phyloP scores from a whole-genome alignment of 2,329 filamentous ascomycete species.

The Neonectria faginata region DNA sequence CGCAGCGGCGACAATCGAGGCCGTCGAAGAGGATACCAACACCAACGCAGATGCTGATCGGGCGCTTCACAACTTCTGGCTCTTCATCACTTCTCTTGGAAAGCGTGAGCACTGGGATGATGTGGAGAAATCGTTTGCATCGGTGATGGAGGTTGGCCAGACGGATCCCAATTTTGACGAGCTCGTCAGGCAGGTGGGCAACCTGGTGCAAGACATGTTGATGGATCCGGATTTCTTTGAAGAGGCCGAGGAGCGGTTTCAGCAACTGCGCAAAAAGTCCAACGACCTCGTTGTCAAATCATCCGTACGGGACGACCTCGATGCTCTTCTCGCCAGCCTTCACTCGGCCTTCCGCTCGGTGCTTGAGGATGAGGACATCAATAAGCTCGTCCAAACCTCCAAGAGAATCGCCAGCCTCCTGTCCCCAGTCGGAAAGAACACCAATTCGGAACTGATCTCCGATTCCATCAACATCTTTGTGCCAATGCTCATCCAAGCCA shows the following conservation, averaged over 20 bases:
- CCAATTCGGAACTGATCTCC: conserved; percentile 77
- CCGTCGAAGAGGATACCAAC: conserved; percentile 76
- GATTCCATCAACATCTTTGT: conserved; percentile 86
- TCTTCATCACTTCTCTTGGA: conserved; percentile 83
- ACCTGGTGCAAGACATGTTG: conserved; percentile 82
- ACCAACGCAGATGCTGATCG: conserved; percentile 80
- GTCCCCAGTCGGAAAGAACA: conserved; percentile 71
- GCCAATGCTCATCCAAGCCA: conserved; percentile 78
- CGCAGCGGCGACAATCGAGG: conserved; percentile 73
- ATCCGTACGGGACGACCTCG: conserved; percentile 77
- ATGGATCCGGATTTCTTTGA: conserved; percentile 90
- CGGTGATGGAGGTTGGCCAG: conserved; percentile 78
- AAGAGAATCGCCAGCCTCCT: conserved; percentile 76
- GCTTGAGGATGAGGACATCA: conserved; percentile 76
- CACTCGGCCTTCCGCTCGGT: conserved; percentile 77
- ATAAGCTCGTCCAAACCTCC: conserved; percentile 74
- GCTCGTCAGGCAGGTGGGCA: conserved; percentile 78
- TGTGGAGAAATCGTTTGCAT: conserved; percentile 75
- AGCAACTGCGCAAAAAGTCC: conserved; percentile 63
- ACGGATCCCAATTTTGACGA: conserved; percentile 86
- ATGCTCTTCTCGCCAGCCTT: conserved; percentile 76
- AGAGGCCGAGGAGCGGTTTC: conserved; percentile 69
- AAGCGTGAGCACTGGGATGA: conserved; percentile 79
- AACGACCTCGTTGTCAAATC: conserved; percentile 76
- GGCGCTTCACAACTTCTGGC: conserved; percentile 84